Percentiles rank a stretch among this genome's conserved stretches.
Evolutionary conservation across 768 basidiomycete genomes (phyloP).

Genomic region (Rhizopogon sp.): DNA sequence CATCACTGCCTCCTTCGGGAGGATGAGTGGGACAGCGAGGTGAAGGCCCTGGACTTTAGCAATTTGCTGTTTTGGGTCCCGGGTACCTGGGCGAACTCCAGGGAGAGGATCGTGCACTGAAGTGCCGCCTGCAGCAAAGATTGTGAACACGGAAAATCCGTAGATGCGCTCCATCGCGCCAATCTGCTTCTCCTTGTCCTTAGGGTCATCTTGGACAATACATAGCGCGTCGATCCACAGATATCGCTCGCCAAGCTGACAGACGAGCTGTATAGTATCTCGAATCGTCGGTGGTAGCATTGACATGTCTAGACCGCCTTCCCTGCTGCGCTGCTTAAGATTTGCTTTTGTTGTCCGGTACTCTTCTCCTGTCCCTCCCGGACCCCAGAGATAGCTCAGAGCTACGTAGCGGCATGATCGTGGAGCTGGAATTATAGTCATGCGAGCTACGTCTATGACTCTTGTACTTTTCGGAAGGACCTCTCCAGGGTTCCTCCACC

Average conservation of each 20-base stretch:
- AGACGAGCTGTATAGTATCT: constrained; percentile 1
- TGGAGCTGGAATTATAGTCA: constrained; percentile 1
- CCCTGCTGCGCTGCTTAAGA: neutral
- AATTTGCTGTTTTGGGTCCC: neutral
- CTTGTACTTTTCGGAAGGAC: neutral
- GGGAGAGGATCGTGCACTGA: neutral
- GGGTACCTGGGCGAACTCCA: neutral
- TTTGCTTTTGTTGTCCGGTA: constrained; percentile 4
- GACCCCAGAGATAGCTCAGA: constrained; percentile 6
- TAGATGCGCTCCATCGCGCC: constrained; percentile 4
- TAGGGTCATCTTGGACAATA: constrained; percentile 5
- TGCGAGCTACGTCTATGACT: neutral
- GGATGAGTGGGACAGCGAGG: neutral
- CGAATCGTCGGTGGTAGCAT: constrained; percentile 3
- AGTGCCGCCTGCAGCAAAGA: constrained; percentile 1
- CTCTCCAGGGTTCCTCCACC: neutral
- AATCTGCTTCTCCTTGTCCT: constrained; percentile 4
- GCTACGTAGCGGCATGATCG: constrained; percentile 2
- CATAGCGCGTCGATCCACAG: constrained; percentile 8
- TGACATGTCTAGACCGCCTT: neutral
- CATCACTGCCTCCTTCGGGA: too few relatives aligned
- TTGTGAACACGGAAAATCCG: neutral
- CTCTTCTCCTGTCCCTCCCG: neutral
- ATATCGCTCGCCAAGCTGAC: constrained; percentile 4
- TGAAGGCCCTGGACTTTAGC: constrained; percentile 4